Percentiles rank a stretch among this genome's conserved stretches.
Conservation (phyloP, 345 rosid genomes). For the Brassica rapa region DNA sequence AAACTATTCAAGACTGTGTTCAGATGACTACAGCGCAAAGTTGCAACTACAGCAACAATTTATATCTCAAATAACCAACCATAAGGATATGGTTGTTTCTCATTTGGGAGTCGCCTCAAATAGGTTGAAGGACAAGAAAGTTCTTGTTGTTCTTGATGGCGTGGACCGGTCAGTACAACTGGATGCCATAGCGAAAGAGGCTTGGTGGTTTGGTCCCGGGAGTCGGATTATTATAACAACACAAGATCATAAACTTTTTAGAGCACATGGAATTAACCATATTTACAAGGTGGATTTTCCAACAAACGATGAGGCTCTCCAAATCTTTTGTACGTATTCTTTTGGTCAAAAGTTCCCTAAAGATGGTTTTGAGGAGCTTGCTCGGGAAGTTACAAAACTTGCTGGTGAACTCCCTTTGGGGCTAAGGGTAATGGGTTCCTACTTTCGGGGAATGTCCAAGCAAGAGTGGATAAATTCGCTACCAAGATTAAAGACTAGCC, state of each 20-base stretch:
- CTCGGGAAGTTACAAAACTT: background rate
- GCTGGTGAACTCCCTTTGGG: background rate
- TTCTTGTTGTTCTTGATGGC: too few species aligned
- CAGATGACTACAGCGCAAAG: background rate
- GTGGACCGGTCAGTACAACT: too few species aligned
- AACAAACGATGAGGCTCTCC: too few species aligned
- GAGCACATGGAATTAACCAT: background rate
- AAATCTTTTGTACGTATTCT: too few species aligned
- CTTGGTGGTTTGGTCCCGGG: background rate
- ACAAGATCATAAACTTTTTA: background rate
- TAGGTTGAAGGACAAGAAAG: too few species aligned
- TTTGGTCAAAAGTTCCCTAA: too few species aligned
- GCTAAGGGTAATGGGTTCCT: slow-evolving; percentile 8
- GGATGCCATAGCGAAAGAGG: too few species aligned
- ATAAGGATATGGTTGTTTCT: too few species aligned
- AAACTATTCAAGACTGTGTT: background rate
- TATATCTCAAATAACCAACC: too few species aligned
- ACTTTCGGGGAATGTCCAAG: slow-evolving; percentile 9
- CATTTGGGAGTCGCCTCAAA: too few species aligned
- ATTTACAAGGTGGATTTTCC: too few species aligned
- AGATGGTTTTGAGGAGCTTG: background rate
- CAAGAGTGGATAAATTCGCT: background rate
- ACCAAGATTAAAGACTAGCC: background rate
- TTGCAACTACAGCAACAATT: too few species aligned
- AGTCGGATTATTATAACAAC: background rate